These are phyloP conservation scores for Podospora bellae-mahoneyi DNA, from an alignment of 495 filamentous ascomycete genomes.

Conservation along the genomic window DNA sequence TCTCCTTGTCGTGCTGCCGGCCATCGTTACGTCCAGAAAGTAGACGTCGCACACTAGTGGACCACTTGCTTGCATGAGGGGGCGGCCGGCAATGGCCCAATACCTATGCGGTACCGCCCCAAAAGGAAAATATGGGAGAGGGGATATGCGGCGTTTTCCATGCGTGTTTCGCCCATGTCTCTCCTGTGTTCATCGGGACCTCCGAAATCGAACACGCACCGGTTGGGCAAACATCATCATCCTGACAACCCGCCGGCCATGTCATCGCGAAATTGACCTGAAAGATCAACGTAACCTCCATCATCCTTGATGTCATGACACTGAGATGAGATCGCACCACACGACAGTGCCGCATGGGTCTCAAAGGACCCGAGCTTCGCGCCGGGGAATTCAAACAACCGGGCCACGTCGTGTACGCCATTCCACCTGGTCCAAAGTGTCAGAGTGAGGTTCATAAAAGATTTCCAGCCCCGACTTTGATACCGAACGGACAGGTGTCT, in stretches of 20 bases:
- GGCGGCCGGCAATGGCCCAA: neutral
- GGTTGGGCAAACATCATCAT: neutral
- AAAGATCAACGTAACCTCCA: neutral
- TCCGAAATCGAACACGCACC: neutral
- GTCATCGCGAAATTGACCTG: neutral
- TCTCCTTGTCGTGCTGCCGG: neutral
- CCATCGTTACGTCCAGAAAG: neutral
- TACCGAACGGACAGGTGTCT: neutral
- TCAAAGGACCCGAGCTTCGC: neutral
- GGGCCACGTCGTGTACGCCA: neutral
- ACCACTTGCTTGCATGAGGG: conserved; percentile 4
- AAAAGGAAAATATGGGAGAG: neutral
- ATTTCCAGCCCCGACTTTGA: neutral
- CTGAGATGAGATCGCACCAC: neutral
- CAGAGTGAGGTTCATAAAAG: neutral
- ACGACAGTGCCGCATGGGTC: neutral
- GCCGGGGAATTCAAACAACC: conserved; percentile 4
- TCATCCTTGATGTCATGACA: neutral
- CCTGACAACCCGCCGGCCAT: neutral
- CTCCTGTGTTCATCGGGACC: neutral
- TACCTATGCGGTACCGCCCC: neutral
- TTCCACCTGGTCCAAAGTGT: neutral
- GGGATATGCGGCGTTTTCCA: conserved; percentile 2
- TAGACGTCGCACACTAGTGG: neutral
- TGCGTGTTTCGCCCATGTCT: neutral